Base-by-base conservation (phyloP, 441 rosid genomes). In the Biscutella laevigata region DNA sequence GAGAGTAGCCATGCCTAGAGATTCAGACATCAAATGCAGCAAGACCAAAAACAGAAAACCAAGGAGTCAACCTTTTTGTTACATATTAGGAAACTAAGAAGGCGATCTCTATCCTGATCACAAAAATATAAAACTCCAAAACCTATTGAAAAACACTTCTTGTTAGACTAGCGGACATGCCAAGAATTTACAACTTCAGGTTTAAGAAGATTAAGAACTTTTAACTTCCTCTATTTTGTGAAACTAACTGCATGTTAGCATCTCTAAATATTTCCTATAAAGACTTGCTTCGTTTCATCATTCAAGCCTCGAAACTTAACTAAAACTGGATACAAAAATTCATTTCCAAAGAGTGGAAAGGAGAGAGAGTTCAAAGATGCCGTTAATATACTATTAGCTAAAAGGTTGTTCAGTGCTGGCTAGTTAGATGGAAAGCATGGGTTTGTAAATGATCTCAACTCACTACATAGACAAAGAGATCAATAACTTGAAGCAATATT, bases 1-100 rank as follows among this genome's bases (percentile, higher is more conserved):
- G 53, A 49, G 44, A 73, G 36, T 27, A 22, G 35, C 14, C 38
- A 34, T 46, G 40, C 15, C 43, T 53, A 39, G 16, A 62, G 15
- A 37, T 13, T 46, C 59, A 25, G 10, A 41, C n/a, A 45, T 27
- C 37, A 26, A 41, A 27, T 9, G 7, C 13, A 56, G 5, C 32
- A 33, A 53, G 36, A 40, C 54, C 30, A 38, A 27, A 38, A 41
- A 16, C 52, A 52, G 48, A 53, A 47, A 32, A 19, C 9, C 5
- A 32, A 39, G 42, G 27, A 16, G 30, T 29, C 46, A 27, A 12
- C n/a, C 10, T 19, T 59, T 57, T 59, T 33, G 42, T 57, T 48
- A 38, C 51, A 16, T 21, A 22, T 41, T 6, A 15, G 4, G 32
- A 38, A 32, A 21, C 3, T 4, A 16, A 33, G 34, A 36, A 17